phyloP scores from a whole-genome alignment of 2,329 filamentous ascomycete genomes.

The Didymella pinodella region DNA sequence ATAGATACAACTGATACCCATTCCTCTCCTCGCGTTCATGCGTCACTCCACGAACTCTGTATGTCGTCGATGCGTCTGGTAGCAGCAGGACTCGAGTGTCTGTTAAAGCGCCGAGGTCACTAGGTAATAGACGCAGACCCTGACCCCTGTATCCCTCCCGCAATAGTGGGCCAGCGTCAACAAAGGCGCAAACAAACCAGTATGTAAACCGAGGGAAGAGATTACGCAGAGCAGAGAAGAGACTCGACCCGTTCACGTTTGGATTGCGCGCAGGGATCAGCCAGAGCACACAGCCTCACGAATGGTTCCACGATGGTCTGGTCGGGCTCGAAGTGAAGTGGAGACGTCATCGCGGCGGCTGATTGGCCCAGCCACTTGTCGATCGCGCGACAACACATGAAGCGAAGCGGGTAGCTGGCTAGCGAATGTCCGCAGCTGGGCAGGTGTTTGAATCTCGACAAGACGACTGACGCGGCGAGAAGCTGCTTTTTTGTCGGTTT shows the following conservation, averaged over 20 bases:
- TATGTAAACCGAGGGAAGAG: neutral
- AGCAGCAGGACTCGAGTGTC: neutral
- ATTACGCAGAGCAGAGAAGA: neutral
- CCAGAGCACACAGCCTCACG: neutral
- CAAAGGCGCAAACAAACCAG: conserved; percentile 7
- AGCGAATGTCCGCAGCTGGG: conserved; percentile 4
- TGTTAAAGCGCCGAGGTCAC: conserved; percentile 8
- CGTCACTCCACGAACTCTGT: neutral
- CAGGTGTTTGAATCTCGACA: conserved; percentile 3
- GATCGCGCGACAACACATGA: conserved; percentile 18
- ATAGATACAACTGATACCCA: conserved; percentile 13
- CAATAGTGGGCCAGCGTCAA: conserved; percentile 16
- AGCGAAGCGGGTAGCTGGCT: conserved; percentile 18
- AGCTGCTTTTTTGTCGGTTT: conserved; percentile 1
- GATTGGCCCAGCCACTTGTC: conserved; percentile 19
- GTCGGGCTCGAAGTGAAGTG: conserved; percentile 10
- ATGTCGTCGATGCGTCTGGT: neutral
- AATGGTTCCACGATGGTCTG: neutral
- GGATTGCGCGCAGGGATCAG: neutral
- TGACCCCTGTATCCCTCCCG: conserved; percentile 13
- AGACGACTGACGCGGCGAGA: conserved; percentile 7
- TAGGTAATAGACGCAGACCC: neutral
- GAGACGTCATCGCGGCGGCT: neutral
- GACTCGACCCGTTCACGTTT: neutral
- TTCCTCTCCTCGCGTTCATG: neutral